phyloP scores from a whole-genome alignment of 495 filamentous ascomycete genomes.

The Pyronema domesticum region DNA sequence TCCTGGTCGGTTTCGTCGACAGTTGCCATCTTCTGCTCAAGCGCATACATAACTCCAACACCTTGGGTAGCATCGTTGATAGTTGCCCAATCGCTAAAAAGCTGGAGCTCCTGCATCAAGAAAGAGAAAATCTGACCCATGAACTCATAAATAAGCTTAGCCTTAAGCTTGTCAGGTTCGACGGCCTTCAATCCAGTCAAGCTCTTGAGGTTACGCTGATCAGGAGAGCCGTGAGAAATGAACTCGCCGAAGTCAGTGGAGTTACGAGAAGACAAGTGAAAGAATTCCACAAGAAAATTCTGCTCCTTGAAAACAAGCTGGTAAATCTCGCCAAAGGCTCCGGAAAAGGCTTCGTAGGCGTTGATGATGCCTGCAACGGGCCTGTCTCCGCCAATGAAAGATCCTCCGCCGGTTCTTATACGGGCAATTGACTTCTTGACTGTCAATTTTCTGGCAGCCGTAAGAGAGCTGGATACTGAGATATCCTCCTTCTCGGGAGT shows the following conservation, averaged over 20 bases:
- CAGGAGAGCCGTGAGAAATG: conserved; percentile 44
- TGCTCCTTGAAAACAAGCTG: conserved; percentile 75
- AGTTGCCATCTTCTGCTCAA: conserved; percentile 58
- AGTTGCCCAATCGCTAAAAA: conserved; percentile 67
- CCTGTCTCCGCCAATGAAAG: conserved; percentile 37
- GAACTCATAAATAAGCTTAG: conserved; percentile 54
- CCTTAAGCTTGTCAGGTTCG: conserved; percentile 70
- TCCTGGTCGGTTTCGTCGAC: conserved; percentile 82
- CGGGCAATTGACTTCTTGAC: conserved; percentile 75
- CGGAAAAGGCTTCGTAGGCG: conserved; percentile 68
- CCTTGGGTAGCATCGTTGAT: conserved; percentile 75
- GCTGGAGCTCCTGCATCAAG: conserved; percentile 61
- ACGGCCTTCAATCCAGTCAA: conserved; percentile 52
- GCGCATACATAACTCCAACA: conserved; percentile 63
- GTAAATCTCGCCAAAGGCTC: conserved; percentile 57
- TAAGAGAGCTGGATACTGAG: conserved; percentile 45
- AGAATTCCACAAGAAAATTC: conserved; percentile 86
- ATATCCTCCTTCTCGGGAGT: conserved; percentile 61
- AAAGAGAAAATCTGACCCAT: conserved; percentile 81
- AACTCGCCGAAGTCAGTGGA: conserved; percentile 66
- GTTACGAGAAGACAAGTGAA: conserved; percentile 65
- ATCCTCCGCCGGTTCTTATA: conserved; percentile 50
- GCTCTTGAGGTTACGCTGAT: conserved; percentile 48
- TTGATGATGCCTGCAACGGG: conserved; percentile 28
- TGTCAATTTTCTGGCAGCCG: conserved; percentile 73